A percentile compares a stretch with the other conserved stretches of the same genome.
phyloP scores from a whole-genome alignment of 2,329 filamentous ascomycete species.

The Xylariaceae sp. region DNA sequence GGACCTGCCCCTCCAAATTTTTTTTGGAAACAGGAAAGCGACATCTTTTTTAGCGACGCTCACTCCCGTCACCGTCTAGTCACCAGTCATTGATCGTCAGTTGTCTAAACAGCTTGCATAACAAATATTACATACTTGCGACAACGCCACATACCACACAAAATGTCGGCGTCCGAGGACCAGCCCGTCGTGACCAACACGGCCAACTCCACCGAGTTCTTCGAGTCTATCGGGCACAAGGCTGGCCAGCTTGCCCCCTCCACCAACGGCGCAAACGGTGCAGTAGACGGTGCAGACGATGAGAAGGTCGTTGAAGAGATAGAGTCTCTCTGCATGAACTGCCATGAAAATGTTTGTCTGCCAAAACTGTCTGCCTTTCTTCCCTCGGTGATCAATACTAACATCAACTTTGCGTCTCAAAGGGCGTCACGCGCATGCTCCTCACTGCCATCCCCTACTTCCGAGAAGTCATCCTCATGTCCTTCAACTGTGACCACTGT shows the following conservation, averaged over 20 bases:
- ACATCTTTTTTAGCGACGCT: neutral
- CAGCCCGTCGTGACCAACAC: constrained; percentile 32
- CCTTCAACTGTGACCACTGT: constrained; percentile 90
- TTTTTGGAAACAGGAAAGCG: constrained; percentile 13
- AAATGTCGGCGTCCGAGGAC: constrained; percentile 43
- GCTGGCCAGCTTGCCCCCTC: constrained; percentile 49
- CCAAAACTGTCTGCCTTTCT: neutral
- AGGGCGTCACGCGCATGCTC: constrained; percentile 83
- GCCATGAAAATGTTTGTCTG: constrained; percentile 67
- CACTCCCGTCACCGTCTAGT: constrained; percentile 3
- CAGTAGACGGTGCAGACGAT: constrained; percentile 35
- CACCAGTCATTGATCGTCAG: neutral
- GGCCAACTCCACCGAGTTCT: constrained; percentile 49
- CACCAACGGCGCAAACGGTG: constrained; percentile 33
- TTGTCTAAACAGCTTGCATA: no score
- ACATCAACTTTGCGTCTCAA: constrained; percentile 6
- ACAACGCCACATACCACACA: constrained; percentile 12
- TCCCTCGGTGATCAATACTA: neutral
- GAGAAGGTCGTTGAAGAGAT: constrained; percentile 62
- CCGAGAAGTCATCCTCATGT: constrained; percentile 96
- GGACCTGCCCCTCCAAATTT: constrained; percentile 39
- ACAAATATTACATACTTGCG: neutral
- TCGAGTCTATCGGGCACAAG: constrained; percentile 62
- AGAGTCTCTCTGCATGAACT: constrained; percentile 85
- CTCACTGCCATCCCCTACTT: constrained; percentile 95